These are phyloP conservation scores for Clausena lansium DNA, from an alignment of 345 rosid species.

Conservation along the genomic window DNA sequence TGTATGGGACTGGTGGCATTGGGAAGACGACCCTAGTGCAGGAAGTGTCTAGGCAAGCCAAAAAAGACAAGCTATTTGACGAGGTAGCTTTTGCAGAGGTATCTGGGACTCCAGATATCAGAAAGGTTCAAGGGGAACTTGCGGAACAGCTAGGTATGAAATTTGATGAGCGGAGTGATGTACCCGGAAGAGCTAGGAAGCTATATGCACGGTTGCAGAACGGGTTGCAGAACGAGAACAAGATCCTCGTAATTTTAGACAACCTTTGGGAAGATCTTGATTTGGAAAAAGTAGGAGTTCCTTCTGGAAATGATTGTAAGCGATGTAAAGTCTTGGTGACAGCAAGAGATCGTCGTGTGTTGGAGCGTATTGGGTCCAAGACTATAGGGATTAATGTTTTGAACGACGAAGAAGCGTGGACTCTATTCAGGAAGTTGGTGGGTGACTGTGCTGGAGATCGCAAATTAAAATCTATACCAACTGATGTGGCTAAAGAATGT, in stretches of 20 bases:
- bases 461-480: constrained; percentile 7
- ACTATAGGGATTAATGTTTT: neutral
- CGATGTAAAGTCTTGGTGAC: no score
- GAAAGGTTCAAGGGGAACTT: neutral
- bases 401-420: constrained; percentile 1
- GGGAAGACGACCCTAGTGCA: neutral
- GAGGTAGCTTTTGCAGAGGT: neutral
- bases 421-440: constrained; percentile 16
- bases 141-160: neutral
- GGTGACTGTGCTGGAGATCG: constrained; percentile 1
- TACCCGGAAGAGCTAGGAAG: neutral
- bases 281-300: no score
- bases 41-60: neutral
- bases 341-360: neutral
- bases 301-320: no score
- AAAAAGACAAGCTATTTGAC: neutral
- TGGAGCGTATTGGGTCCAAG: neutral
- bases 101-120: neutral
- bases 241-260: no score
- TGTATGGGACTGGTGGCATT: neutral
- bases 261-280: no score
- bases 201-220: no score
- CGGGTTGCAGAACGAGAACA: no score
- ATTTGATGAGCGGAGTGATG: no score
- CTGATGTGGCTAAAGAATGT: neutral